Conservation (phyloP, 768 basidiomycete genomes). For the Amanita phalloides region DNA sequence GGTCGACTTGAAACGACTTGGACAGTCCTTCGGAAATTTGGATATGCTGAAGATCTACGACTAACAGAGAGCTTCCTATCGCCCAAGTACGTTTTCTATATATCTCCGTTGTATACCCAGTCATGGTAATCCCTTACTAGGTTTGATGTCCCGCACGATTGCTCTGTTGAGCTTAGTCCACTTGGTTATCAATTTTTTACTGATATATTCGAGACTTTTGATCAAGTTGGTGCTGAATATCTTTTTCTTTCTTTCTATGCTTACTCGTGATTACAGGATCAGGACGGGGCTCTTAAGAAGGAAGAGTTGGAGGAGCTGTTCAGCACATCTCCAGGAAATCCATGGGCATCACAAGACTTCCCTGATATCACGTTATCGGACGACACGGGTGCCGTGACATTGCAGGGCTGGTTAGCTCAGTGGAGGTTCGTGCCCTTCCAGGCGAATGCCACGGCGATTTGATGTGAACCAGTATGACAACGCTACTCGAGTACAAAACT, state of each 20-base stretch:
- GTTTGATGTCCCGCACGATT: constrained; percentile 89
- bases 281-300: constrained; percentile 85
- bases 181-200: constrained; percentile 95
- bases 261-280: constrained; percentile 44
- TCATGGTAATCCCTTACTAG: constrained; percentile 25
- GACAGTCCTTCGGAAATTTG: constrained; percentile 91
- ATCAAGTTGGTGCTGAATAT: constrained; percentile 47
- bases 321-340: constrained; percentile 91
- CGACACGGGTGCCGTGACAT: constrained; percentile 82
- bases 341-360: constrained; percentile 90
- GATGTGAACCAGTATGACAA: constrained; percentile 70
- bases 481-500: constrained; percentile 84
- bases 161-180: constrained; percentile 92
- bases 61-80: constrained; percentile 80
- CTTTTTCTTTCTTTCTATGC: neutral
- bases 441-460: constrained; percentile 1
- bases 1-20: constrained; percentile 96
- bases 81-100: constrained; percentile 58
- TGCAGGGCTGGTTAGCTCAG: constrained; percentile 96
- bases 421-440: constrained; percentile 66
- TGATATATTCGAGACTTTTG: constrained; percentile 90
- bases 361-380: constrained; percentile 84
- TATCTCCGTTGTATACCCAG: neutral
- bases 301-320: constrained; percentile 83
- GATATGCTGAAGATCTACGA: constrained; percentile 90